A percentile compares a stretch with the other conserved stretches of the same genome.
Conservation (phyloP, 2,329 filamentous ascomycete genomes). For the Whalleya microplaca region DNA sequence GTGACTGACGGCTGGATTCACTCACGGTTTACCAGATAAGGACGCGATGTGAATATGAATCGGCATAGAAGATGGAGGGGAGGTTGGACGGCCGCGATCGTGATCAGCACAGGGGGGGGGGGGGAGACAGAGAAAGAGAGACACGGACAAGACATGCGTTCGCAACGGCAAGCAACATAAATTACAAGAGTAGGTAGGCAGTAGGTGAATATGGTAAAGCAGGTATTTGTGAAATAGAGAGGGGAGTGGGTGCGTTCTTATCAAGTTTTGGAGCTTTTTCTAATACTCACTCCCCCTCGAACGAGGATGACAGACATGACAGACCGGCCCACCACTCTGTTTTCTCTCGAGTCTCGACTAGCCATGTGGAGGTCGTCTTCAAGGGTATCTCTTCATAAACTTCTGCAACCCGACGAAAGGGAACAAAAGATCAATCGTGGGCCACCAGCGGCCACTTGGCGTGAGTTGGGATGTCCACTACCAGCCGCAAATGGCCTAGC, state of each 20-base stretch:
- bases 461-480: slow-evolving; percentile 24
- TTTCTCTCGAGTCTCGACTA: neutral
- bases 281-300: slow-evolving; percentile 23
- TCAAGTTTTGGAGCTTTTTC: slow-evolving; percentile 24
- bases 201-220: no score
- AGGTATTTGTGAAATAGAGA: slow-evolving; percentile 19
- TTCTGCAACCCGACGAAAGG: slow-evolving; percentile 32
- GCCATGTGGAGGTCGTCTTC: neutral
- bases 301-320: neutral
- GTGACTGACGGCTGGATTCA: slow-evolving; percentile 17
- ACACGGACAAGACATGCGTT: slow-evolving; percentile 18
- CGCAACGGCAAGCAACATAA: slow-evolving; percentile 25
- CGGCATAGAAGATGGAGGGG: slow-evolving; percentile 8
- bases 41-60: slow-evolving; percentile 14
- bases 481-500: slow-evolving; percentile 31
- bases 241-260: slow-evolving; percentile 30
- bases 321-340: neutral
- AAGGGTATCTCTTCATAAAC: slow-evolving; percentile 2
- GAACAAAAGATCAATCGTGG: slow-evolving; percentile 26
- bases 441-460: slow-evolving; percentile 27
- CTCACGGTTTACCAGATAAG: slow-evolving; percentile 16
- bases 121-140: slow-evolving; percentile 1
- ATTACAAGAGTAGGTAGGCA: slow-evolving; percentile 8
- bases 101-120: slow-evolving; percentile 15
- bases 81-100: slow-evolving; percentile 13